phyloP scores from a whole-genome alignment of 495 filamentous ascomycete species.

The Aspergillus heteromorphus region DNA sequence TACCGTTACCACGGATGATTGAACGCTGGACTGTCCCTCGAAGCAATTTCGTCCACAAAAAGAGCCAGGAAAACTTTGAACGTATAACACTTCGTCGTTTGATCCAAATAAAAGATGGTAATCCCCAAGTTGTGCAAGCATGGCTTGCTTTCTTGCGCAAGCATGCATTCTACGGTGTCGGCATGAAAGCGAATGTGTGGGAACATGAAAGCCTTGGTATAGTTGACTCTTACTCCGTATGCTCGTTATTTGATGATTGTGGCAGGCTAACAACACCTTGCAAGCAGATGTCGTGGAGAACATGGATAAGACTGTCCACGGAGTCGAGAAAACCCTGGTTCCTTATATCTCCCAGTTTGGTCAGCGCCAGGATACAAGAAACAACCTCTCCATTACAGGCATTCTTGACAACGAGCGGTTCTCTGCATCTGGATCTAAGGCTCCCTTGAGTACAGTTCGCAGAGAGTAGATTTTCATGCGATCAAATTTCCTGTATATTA shows the following conservation, averaged over 20 bases:
- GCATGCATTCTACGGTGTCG: conserved; percentile 86
- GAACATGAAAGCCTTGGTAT: conserved; percentile 70
- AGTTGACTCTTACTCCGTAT: background rate
- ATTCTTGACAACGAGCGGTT: conserved; percentile 30
- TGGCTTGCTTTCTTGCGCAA: conserved; percentile 92
- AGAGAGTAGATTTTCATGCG: conserved; percentile 12
- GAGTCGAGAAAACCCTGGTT: conserved; percentile 55
- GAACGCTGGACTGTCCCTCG: conserved; percentile 94
- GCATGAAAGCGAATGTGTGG: conserved; percentile 98
- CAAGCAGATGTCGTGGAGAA: conserved; percentile 56
- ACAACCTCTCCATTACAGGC: conserved; percentile 21
- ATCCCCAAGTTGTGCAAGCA: conserved; percentile 78
- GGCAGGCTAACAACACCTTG: background rate
- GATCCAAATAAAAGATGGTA: conserved; percentile 90
- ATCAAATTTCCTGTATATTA: conserved; percentile 15
- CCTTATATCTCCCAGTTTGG: conserved; percentile 61
- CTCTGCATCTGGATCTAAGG: conserved; percentile 24
- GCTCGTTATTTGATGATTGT: background rate
- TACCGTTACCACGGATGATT: conserved; percentile 79
- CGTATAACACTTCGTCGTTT: conserved; percentile 78
- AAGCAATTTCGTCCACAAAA: conserved; percentile 90
- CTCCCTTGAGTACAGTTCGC: conserved; percentile 22
- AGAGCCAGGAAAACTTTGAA: conserved; percentile 96
- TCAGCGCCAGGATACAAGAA: conserved; percentile 40
- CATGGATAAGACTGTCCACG: conserved; percentile 56